Evolutionary conservation across 805 yeast genomes (phyloP), one percentile per base, ranked within the genome.

Genomic region (Huiozyma naganishii): DNA sequence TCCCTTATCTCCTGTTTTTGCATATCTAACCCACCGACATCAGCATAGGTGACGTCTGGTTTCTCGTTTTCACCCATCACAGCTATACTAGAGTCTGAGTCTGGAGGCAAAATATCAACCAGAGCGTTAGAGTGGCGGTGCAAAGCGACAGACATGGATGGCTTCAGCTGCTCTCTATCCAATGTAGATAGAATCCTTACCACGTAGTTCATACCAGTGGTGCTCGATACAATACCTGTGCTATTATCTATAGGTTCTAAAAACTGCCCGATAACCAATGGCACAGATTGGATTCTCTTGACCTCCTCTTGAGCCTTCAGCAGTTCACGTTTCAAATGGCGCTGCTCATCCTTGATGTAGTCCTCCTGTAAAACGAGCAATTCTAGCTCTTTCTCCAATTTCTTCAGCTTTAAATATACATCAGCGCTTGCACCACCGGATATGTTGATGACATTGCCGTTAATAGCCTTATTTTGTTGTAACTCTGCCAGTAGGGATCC

Each of bases 1-100:
- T 92, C 99, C 59, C 97, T 79, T 50, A 92, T 92, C 69, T 92
- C 99, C 67, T 94, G 98, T 58, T 92, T 94, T 67, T 92, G 99
- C 95, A 92, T 88, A 65, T 92, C 98, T 62, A 92, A 72, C 36
- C 98, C 99, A 66, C 99, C 99, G 45, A 92, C 97, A 64, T 92
- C 98, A 32, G 95, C 95, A 58, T 92, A 92, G 2, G 95, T 80
- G 35, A 84, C 92, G 58, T 83, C 89, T 27, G 94, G 95, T 60
- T 83, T 85, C 66, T 94, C 95, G 55, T 86, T 84, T 37, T 90
- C 95, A 30, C 95, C 94, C 56, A 92, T 83, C 63, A 94, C 88
- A 32, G 98, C 81, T 52, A 92, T 92, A 33, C 92, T 81, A 1
- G 97, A 88, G 60, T 92, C 99, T 0, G 97, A 97, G 71, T 92